Percentiles rank a stretch among this genome's conserved stretches.
Conservation (phyloP, 371 early-diverging fungal genomes). For the Amoeboradix gromovi region DNA sequence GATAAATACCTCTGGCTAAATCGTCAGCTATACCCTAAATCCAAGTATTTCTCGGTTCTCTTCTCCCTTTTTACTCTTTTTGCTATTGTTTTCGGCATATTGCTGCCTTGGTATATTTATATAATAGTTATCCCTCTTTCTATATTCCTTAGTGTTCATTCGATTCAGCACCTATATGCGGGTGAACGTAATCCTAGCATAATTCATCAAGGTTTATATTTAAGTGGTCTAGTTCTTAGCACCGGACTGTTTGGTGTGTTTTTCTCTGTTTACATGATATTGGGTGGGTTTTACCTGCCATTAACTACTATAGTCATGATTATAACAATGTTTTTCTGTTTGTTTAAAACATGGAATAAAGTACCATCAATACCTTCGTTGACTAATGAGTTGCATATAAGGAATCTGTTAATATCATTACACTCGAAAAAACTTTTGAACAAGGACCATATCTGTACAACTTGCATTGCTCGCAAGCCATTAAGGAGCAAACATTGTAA, state of each 20-base stretch:
- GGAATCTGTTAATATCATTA: not conserved
- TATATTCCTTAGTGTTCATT: not conserved
- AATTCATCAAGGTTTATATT: not conserved
- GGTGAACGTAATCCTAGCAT: not conserved
- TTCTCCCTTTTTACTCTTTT: not conserved
- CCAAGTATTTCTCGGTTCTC: not conserved
- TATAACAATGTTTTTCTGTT: not conserved
- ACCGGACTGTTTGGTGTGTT: not conserved
- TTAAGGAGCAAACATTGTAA: not conserved
- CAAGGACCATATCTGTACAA: not conserved
- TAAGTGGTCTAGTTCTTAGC: not conserved
- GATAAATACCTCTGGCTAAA: not conserved
- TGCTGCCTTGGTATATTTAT: not conserved
- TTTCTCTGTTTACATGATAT: not conserved
- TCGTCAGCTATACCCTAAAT: not conserved
- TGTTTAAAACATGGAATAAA: not conserved
- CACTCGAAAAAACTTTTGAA: not conserved
- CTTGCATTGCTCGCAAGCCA: not conserved
- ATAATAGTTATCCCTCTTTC: not conserved
- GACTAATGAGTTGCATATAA: not conserved
- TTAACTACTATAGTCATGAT: not conserved
- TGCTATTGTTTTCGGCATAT: not conserved
- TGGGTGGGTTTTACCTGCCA: not conserved
- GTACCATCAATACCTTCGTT: not conserved
- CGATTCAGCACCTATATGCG: not conserved